A percentile compares a stretch with the other conserved stretches of the same genome.
phyloP scores from a whole-genome alignment of 2,329 filamentous ascomycete genomes.

The Epichloe festucae region DNA sequence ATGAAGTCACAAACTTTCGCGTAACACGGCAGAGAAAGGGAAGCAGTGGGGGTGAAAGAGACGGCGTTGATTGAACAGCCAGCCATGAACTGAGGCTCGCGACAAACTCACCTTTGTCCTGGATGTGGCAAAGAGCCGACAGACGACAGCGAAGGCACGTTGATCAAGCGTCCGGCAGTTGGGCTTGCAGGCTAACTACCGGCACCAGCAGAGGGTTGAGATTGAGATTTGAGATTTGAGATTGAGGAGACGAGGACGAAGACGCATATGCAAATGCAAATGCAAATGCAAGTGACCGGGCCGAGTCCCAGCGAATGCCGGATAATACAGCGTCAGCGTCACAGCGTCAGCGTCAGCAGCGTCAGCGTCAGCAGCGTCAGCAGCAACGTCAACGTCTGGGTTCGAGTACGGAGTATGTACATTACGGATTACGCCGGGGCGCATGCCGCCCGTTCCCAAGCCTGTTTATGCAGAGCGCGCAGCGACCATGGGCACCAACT shows the following conservation, averaged over 20 bases:
- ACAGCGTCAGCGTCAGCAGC: background rate
- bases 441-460: conserved; percentile 17
- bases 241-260: conserved; percentile 11
- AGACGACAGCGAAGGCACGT: conserved; percentile 9
- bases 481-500: conserved; percentile 4
- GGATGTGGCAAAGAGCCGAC: conserved; percentile 13
- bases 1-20: background rate
- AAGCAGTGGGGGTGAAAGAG: background rate
- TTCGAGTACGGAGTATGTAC: background rate
- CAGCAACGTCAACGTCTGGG: background rate
- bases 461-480: conserved; percentile 6
- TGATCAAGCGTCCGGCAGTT: conserved; percentile 26
- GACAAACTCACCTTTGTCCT: conserved; percentile 15
- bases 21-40: background rate
- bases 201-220: conserved; percentile 14
- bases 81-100: background rate
- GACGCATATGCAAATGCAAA: conserved; percentile 7
- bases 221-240: conserved; percentile 4
- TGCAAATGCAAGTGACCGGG: conserved; percentile 4
- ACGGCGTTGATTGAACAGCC: background rate
- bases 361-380: background rate
- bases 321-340: conserved; percentile 1
- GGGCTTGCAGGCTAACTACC: conserved; percentile 30
- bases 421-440: conserved; percentile 20
- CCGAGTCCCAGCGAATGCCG: conserved; percentile 1